Evolutionary conservation across 371 early-diverging fungal genomes (phyloP).

Genomic region (Rhizopus stolonifer): DNA sequence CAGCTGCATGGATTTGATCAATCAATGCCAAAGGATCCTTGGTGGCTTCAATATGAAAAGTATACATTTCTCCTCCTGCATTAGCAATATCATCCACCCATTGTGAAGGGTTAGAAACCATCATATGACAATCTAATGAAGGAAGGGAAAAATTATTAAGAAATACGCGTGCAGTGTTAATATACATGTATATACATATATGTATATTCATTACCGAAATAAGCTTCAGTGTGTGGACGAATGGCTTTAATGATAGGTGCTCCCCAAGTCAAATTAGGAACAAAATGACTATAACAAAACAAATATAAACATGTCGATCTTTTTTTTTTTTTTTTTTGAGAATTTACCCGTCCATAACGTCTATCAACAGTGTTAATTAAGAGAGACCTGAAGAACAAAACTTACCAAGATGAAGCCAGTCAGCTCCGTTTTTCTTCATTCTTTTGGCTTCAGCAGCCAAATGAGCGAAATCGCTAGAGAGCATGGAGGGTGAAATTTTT

Average conservation of each 20-base stretch:
- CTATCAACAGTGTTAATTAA: slow-evolving; percentile 45
- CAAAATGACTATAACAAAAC: slow-evolving; percentile 80
- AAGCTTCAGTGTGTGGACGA: slow-evolving; percentile 86
- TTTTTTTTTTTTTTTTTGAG: background rate
- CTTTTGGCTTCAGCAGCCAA: slow-evolving; percentile 87
- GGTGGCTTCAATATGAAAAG: slow-evolving; percentile 95
- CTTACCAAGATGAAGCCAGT: slow-evolving; percentile 92
- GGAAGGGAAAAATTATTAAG: slow-evolving; percentile 4
- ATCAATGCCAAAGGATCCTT: slow-evolving; percentile 75
- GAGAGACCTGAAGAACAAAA: no score
- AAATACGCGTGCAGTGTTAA: background rate
- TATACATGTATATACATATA: background rate
- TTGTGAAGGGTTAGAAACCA: slow-evolving; percentile 92
- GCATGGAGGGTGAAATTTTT: slow-evolving; percentile 90
- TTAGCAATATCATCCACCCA: slow-evolving; percentile 95
- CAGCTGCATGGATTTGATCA: slow-evolving; percentile 73
- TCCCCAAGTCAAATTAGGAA: slow-evolving; percentile 96
- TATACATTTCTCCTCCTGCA: slow-evolving; percentile 90
- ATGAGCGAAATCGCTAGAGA: slow-evolving; percentile 90
- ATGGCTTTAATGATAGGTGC: slow-evolving; percentile 90
- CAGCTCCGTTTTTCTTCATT: slow-evolving; percentile 90
- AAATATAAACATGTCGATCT: background rate
- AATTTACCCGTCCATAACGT: slow-evolving; percentile 81
- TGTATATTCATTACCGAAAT: slow-evolving; percentile 63
- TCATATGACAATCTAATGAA: slow-evolving; percentile 90